Evolutionary conservation across 2,329 filamentous ascomycete genomes (phyloP), one percentile per base, ranked within the genome.

Genomic region (Aspergillus pseudoglaucus): DNA sequence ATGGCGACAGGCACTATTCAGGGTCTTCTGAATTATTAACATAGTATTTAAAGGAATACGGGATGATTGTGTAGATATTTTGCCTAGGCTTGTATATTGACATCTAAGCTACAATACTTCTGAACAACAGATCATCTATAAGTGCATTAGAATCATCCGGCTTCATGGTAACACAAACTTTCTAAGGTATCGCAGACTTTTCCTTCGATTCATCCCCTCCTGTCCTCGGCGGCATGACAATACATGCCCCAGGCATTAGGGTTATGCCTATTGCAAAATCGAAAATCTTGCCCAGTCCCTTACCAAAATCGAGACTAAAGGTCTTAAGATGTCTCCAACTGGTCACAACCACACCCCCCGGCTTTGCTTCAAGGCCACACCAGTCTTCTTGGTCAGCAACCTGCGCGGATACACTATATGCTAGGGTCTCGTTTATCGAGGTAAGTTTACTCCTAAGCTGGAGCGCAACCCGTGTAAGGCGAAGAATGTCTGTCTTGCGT

Each of bases 301-400:
- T 5, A 12, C n/a, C 35, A 17, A 38, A 17, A 18, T 38, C 17
- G 14, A 38, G 12, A 38, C 35, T 38, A 38, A 38, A 38, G n/a
- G n/a, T 38, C 35, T 7, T 38, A 18, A 38, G 10, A 8, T 38
- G 6, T 15, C 35, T 38, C n/a, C 15, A 38, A 15, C 12, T 38
- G 35, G 6, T 38, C 7, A 38, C n/a, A 17, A 38, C 1, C 5
- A 38, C 35, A 18, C 9, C 35, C 4, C 35, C 35, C 6, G n/a
- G n/a, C 8, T 38, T 38, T 38, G 18, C 35, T 38, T 38, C 4
- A 15, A 15, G 18, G 2, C 6, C 14, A 18, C 15, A 9, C 49
- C 46, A 48, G 39, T 48, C 42, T 6, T 33, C 38, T n/a, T 33
- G 22, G 15, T 48, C 22, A 18, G 43, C 22, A 17, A 48, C 45